Evolutionary conservation across 176 grass and related monocot species (phyloP), one percentile per base, ranked within the genome.

Genomic region (Thinopyrum elongatum): DNA sequence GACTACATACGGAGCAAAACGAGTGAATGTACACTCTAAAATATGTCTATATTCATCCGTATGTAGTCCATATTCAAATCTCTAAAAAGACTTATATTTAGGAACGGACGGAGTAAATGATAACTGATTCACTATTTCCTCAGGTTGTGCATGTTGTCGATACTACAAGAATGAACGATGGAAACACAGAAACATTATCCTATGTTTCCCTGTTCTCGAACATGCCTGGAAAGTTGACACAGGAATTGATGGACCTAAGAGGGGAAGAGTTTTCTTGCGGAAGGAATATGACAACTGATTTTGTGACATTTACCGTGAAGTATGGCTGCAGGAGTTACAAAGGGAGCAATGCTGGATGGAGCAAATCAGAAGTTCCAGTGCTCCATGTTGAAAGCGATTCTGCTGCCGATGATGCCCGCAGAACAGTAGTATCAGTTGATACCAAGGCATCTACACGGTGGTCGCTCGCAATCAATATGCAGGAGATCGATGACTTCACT

Each of bases 81-180:
- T n/a, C n/a, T n/a, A n/a, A n/a, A n/a, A n/a, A n/a, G n/a, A n/a
- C n/a, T n/a, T n/a, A n/a, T n/a, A n/a, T n/a, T n/a, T n/a, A n/a
- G n/a, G n/a, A n/a, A n/a, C n/a, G n/a, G n/a, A n/a, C n/a, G n/a
- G n/a, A n/a, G n/a, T n/a, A n/a, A 2, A 61, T 60, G 11, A 65
- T 47, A 84, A 34, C 25, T 65, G 84, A 35, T 36, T 57, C 33
- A 63, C 70, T 64, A 19, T 92, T 75, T 88, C 76, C n/a, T 82
- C 85, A 99, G 97, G 94, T 96, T 86, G 94, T 98, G 80, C 97
- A 98, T 91, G 92, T 98, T 41, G 94, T 96, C 39, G 94, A 98
- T 77, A 65, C 88, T 88, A 94, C 82, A 88, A 73, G 70, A 85
- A 83, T 84, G 84, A 41, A 88, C 27, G 76, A 70, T 72, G 85